Base-by-base conservation (phyloP, 257 asterid genomes). In the Fraxinus excelsior region DNA sequence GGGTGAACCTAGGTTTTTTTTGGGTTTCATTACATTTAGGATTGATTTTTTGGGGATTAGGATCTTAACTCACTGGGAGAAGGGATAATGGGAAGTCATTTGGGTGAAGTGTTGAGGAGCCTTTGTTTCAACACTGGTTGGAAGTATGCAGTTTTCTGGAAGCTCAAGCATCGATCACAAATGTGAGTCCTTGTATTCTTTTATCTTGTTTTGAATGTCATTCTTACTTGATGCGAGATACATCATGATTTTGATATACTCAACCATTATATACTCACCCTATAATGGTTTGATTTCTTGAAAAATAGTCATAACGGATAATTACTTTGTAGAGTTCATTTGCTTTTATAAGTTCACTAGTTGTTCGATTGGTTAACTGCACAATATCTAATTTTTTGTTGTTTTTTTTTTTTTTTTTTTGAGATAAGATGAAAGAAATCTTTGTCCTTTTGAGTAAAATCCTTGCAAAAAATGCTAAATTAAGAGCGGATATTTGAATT, bases 111-210 rank as follows among this genome's bases (percentile, higher is more conserved):
- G 67, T 84, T 95, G 82, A 88, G 94, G 89, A 76, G 88, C 78
- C 89, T 95, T 72, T 95, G 99, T 82, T 86, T 84, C 74, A 84
- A 89, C 72, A 84, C 93, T 78, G 92, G 87, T 60, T 95, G 99
- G 99, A 87, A 87, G 75, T 93, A 93, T 83, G 96, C 97, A 67
- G 93, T 91, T 81, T 91, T 95, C 79, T 95, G 99, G 99, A 93
- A 91, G 90, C 96, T 93, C 83, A 87, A 85, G 74, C 97, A 91
- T 73, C 92, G 86, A 72, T 76, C 91, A 29, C 90, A 88, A 83
- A 90, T 87, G 99, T 95, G 88, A 91, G 99, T 88, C 75, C 67
- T 81, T 75, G 78, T 70, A 56, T 72, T 70, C 26, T 19, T 67
- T 66, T 53, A 65, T 28, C 46, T 72, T 70, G 7, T 35, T 67